Conservation (phyloP, 148 eudicot species). For the Fagopyrum tataricum region DNA sequence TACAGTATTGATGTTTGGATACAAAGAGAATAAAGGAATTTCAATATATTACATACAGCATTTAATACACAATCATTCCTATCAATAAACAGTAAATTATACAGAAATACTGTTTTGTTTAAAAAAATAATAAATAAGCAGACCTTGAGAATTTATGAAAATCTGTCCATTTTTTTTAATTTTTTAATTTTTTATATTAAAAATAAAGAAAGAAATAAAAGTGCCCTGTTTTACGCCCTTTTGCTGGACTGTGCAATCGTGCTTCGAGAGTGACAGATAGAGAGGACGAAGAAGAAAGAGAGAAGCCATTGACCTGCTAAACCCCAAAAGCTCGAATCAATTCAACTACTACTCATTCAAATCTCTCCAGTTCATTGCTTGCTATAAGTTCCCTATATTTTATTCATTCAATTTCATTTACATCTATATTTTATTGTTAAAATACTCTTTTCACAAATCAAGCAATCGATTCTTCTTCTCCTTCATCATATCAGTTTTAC, state of each 20-base stretch:
- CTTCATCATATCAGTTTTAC: not conserved
- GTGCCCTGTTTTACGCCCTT: conserved; percentile 1
- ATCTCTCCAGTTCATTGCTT: conserved; percentile 6
- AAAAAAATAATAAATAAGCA: too few species aligned
- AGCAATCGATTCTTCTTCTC: not conserved
- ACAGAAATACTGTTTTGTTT: too few species aligned
- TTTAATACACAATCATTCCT: too few species aligned
- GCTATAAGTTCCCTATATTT: not conserved
- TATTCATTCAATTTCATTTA: not conserved
- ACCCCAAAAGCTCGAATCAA: conserved; percentile 4
- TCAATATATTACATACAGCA: too few species aligned
- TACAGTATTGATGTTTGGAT: too few species aligned
- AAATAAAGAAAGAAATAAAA: not conserved
- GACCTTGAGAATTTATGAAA: too few species aligned
- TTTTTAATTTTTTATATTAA: not conserved
- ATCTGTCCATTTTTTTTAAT: too few species aligned
- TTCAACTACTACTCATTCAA: conserved; percentile 3
- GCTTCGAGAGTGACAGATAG: conserved; percentile 2
- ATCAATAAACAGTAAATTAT: too few species aligned
- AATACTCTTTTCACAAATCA: not conserved
- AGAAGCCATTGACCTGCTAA: conserved; percentile 6
- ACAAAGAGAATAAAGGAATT: too few species aligned
- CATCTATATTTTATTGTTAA: not conserved
- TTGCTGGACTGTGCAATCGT: conserved; percentile 10
- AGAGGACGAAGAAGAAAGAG: not conserved